phyloP scores from a whole-genome alignment of 306 rosid genomes.

The Quercus rubra region DNA sequence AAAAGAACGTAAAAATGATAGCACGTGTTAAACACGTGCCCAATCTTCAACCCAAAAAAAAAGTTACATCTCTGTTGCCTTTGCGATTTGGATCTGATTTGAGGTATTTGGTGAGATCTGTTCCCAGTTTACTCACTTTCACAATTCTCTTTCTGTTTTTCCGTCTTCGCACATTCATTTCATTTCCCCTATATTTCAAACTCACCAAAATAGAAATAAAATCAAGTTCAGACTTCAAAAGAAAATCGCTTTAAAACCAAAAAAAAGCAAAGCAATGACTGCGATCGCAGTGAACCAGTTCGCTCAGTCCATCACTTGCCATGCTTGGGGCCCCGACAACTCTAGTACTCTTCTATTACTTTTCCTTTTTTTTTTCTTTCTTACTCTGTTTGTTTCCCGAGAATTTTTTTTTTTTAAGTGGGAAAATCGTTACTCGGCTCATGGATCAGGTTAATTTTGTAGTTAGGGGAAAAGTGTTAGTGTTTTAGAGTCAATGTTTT shows the following conservation, averaged over 20 bases:
- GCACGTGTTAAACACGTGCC: too few relatives aligned
- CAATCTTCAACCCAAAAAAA: too few relatives aligned
- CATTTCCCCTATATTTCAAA: too few relatives aligned
- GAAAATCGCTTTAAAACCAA: background rate
- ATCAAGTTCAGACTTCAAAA: too few relatives aligned
- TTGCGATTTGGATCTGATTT: too few relatives aligned
- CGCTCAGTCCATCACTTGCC: constrained; percentile 84
- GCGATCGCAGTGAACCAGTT: constrained; percentile 68
- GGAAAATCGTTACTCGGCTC: background rate
- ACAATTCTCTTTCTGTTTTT: background rate
- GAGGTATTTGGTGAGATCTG: too few relatives aligned
- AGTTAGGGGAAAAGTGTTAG: background rate
- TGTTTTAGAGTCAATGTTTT: too few relatives aligned
- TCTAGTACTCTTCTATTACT: constrained; percentile 41
- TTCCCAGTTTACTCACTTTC: background rate
- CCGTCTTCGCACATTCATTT: too few relatives aligned
- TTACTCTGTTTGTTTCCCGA: constrained; percentile 11
- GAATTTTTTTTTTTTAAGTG: background rate
- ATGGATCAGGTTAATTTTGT: background rate
- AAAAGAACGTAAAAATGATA: too few relatives aligned
- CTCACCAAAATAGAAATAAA: too few relatives aligned
- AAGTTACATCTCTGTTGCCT: too few relatives aligned
- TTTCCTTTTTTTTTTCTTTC: background rate
- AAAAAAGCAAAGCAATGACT: constrained; percentile 42
- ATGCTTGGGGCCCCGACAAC: constrained; percentile 88